Evolutionary conservation across 164 flowering plant genomes (phyloP), one percentile per base, ranked within the genome.

Genomic region (Piper betle): DNA sequence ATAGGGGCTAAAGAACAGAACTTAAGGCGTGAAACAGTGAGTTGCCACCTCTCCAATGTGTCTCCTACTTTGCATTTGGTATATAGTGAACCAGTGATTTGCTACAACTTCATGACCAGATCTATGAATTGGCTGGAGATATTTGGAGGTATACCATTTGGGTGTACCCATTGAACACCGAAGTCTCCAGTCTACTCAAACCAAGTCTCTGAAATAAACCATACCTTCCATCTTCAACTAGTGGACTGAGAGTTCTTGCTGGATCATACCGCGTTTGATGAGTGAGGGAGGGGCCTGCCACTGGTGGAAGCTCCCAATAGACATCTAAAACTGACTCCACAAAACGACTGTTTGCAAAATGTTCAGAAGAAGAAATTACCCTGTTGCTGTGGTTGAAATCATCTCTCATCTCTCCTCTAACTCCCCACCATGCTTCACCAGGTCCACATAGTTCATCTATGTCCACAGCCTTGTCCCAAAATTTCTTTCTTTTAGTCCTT

Each of bases 381-480:
- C 75, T 72, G 68, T 93, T 90, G 62, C 80, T 86, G 74, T 93
- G 95, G 73, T 85, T 88, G 62, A 93, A 93, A 66, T 91, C 76
- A 61, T 90, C 99, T 39, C 95, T 78, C 95, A 85, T 83, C 56
- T 86, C 73, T 11, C 99, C 97, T 77, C 77, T 79, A 20, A 93
- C 97, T 40, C 99, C 99, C 99, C 99, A 93, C 99, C 99, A 93
- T 55, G 76, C 75, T 75, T 91, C 96, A 16, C 72, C 77, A 0
- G 82, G 72, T n/a, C 95, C 96, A 68, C 99, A 93, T 11, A 93
- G 78, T 63, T 88, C 96, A 5, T 84, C 77, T 52, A 74, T 68
- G 64, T 82, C n/a, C n/a, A n/a, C 95, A 11, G 97, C 97, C 73
- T 93, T 93, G 60, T 86, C 99, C 97, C 97, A 93, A 77, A 93